Conservation (phyloP, 768 basidiomycete species). For the Mycena floridula region DNA sequence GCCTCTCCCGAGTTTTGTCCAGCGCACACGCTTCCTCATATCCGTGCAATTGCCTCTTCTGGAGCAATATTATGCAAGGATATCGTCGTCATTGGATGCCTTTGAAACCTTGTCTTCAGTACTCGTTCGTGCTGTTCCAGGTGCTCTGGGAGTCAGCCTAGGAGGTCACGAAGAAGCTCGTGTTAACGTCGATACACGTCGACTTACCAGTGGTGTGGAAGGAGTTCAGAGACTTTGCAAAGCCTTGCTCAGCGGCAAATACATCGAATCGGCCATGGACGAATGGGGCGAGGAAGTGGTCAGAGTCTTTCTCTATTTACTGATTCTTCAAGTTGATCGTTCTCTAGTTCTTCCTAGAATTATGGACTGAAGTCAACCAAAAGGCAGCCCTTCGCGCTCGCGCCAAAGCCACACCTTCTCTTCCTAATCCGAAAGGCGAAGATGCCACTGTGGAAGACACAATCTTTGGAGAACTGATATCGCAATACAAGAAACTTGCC, state of each 20-base stretch:
- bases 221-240: conserved; percentile 83
- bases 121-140: conserved; percentile 88
- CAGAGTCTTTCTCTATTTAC: conserved; percentile 19
- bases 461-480: conserved; percentile 74
- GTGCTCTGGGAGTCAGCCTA: conserved; percentile 68
- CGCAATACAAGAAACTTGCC: conserved; percentile 53
- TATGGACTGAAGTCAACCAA: conserved; percentile 76
- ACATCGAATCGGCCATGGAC: conserved; percentile 63
- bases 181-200: conserved; percentile 47
- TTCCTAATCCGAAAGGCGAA: conserved; percentile 38
- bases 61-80: conserved; percentile 67
- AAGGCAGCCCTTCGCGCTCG: conserved; percentile 51
- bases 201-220: conserved; percentile 75
- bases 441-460: conserved; percentile 46
- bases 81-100: conserved; percentile 83
- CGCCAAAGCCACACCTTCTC: conserved; percentile 39
- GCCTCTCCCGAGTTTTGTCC: conserved; percentile 69
- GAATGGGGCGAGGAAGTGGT: conserved; percentile 91
- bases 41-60: conserved; percentile 82
- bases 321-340: background rate
- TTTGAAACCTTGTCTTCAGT: conserved; percentile 89
- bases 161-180: conserved; percentile 34
- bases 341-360: conserved; percentile 82
- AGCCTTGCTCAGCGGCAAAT: conserved; percentile 76
- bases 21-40: conserved; percentile 80